Conservation (phyloP, 345 rosid genomes). For the Aegle marmelos region DNA sequence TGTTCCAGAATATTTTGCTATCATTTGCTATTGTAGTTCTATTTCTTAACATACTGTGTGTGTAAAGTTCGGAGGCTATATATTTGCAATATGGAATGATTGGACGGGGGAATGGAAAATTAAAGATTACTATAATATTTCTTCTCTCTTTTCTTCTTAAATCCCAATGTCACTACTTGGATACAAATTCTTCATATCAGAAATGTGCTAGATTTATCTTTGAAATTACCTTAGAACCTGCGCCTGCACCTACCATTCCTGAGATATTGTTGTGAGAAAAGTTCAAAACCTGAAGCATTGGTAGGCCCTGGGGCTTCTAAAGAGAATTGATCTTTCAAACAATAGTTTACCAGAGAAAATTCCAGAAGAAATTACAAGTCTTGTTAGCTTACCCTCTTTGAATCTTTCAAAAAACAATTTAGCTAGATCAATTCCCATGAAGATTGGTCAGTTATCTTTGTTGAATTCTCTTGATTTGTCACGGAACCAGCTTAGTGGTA, state of each 20-base stretch:
- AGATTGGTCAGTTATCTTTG: background rate
- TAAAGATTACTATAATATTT: too few species aligned
- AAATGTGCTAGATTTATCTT: conserved; percentile 10
- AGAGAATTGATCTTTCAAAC: background rate
- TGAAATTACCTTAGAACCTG: background rate
- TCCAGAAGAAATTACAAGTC: background rate
- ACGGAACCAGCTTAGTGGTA: background rate
- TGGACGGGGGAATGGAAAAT: too few species aligned
- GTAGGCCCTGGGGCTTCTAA: background rate
- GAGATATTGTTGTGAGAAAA: too few species aligned
- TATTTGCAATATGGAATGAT: too few species aligned
- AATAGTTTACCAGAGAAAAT: background rate
- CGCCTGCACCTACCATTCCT: background rate
- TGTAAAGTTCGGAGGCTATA: too few species aligned
- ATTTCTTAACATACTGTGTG: too few species aligned
- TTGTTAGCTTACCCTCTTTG: background rate
- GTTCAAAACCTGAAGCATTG: too few species aligned
- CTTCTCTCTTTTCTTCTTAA: too few species aligned
- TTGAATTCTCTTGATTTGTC: background rate
- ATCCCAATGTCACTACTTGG: too few species aligned
- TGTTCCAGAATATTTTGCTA: too few species aligned
- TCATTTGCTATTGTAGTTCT: too few species aligned
- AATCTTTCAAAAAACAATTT: background rate
- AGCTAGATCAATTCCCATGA: background rate
- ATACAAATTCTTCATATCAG: too few species aligned